Conservation (phyloP, 148 eudicot genomes). For the Rhododendron vialii region DNA sequence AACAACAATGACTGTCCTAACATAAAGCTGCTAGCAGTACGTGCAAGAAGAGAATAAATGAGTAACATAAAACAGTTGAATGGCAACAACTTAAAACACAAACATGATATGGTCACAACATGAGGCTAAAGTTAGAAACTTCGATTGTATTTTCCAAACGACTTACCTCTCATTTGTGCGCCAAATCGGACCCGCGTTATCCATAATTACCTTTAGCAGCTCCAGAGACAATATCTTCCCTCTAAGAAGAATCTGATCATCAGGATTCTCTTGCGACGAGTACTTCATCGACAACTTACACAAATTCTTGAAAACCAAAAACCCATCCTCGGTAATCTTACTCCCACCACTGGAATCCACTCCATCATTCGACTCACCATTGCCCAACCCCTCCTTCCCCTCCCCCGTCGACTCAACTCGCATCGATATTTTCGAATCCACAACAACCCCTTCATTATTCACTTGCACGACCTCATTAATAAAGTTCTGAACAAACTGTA, state of each 20-base stretch:
- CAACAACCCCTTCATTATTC: conserved; percentile 30
- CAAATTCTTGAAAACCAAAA: conserved; percentile 75
- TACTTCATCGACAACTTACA: conserved; percentile 97
- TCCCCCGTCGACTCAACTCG: conserved; percentile 20
- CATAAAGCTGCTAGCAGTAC: background rate
- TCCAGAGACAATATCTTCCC: conserved; percentile 92
- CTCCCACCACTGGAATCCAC: conserved; percentile 35
- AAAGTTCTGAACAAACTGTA: conserved; percentile 65
- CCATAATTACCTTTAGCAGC: conserved; percentile 84
- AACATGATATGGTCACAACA: background rate
- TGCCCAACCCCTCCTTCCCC: conserved; percentile 20
- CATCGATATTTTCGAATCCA: conserved; percentile 5
- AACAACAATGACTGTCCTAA: background rate
- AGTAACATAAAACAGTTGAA: background rate
- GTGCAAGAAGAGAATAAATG: background rate
- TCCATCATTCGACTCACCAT: conserved; percentile 16
- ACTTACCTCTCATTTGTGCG: conserved; percentile 81
- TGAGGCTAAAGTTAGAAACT: background rate
- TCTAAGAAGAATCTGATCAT: conserved; percentile 87
- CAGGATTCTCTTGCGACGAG: conserved; percentile 74
- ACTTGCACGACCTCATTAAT: conserved; percentile 64
- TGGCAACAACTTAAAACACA: background rate
- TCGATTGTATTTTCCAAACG: background rate
- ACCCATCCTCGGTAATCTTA: conserved; percentile 78
- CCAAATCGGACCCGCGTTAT: conserved; percentile 77